Conservation (phyloP, 495 filamentous ascomycete species). For the Hypoxylon fragiforme region DNA sequence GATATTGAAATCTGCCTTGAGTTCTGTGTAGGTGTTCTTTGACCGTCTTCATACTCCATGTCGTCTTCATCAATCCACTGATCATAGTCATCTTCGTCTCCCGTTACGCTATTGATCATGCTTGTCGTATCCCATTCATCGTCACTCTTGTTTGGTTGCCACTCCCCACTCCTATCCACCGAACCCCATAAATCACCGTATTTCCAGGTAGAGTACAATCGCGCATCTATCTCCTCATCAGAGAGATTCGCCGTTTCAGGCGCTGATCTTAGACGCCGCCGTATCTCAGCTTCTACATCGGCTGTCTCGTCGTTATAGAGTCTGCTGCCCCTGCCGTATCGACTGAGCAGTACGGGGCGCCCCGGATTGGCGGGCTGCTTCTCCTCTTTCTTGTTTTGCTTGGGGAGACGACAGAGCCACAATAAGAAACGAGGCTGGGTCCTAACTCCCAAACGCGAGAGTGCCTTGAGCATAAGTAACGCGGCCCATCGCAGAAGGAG, state of each 20-base stretch:
- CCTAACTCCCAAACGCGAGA: constrained; percentile 64
- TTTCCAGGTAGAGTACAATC: constrained; percentile 80
- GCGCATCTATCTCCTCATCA: constrained; percentile 71
- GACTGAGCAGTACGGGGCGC: constrained; percentile 2
- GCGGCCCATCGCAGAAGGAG: constrained; percentile 65
- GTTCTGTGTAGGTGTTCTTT: constrained; percentile 71
- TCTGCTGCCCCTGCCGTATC: constrained; percentile 7
- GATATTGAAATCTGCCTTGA: constrained; percentile 46
- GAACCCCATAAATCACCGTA: constrained; percentile 80
- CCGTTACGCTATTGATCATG: constrained; percentile 25
- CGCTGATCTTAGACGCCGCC: constrained; percentile 52
- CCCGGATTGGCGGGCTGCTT: constrained; percentile 20
- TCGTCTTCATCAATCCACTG: constrained; percentile 42
- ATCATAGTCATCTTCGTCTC: constrained; percentile 44
- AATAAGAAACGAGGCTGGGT: constrained; percentile 66
- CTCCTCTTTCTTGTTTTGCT: constrained; percentile 34
- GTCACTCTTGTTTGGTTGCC: constrained; percentile 47
- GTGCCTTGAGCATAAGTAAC: constrained; percentile 53
- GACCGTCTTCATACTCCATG: constrained; percentile 55
- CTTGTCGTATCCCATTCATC: constrained; percentile 59
- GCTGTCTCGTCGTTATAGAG: constrained; percentile 36
- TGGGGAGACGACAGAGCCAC: constrained; percentile 52
- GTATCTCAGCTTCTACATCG: constrained; percentile 70
- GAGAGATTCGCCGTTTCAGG: constrained; percentile 28
- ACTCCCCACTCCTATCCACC: constrained; percentile 75